Conservation (phyloP, 1,284 basidiomycete genomes). For the Apiotrichum akiyoshidainum region DNA sequence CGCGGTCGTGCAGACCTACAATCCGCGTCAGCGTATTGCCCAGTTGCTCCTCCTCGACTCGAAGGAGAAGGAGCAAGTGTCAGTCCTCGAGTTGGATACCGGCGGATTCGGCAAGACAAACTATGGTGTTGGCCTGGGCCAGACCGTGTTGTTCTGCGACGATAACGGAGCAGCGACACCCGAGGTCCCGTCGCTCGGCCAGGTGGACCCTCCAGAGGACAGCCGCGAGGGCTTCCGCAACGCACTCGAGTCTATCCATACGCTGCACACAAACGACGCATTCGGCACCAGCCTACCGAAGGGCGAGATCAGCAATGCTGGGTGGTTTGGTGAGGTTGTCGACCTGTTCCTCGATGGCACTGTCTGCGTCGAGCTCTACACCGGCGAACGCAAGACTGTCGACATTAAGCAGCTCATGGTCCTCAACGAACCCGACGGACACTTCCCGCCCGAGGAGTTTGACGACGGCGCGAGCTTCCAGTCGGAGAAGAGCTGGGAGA, state of each 20-base stretch:
- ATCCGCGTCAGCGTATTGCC: conserved; percentile 69
- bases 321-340: conserved; percentile 54
- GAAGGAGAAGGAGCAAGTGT: conserved; percentile 61
- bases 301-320: conserved; percentile 31
- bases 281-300: conserved; percentile 20
- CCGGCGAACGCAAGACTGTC: conserved; percentile 26
- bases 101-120: conserved; percentile 52
- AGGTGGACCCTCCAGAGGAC: conserved; percentile 29
- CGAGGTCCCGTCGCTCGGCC: conserved; percentile 40
- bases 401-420: conserved; percentile 28
- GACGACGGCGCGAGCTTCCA: conserved; percentile 24
- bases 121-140: conserved; percentile 76
- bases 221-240: conserved; percentile 19
- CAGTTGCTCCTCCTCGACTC: conserved; percentile 42
- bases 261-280: conserved; percentile 8
- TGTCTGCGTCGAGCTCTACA: conserved; percentile 44
- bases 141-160: conserved; percentile 68
- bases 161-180: conserved; percentile 36
- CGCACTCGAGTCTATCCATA: conserved; percentile 23
- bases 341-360: conserved; percentile 49
- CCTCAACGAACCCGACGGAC: conserved; percentile 30
- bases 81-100: conserved; percentile 82
- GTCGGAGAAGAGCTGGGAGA: conserved; percentile 35
- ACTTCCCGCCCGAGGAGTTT: conserved; percentile 30
- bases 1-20: conserved; percentile 74